Evolutionary conservation across 495 filamentous ascomycete species (phyloP), one percentile per base, ranked within the genome.

Genomic region (Venustampulla echinocandica): DNA sequence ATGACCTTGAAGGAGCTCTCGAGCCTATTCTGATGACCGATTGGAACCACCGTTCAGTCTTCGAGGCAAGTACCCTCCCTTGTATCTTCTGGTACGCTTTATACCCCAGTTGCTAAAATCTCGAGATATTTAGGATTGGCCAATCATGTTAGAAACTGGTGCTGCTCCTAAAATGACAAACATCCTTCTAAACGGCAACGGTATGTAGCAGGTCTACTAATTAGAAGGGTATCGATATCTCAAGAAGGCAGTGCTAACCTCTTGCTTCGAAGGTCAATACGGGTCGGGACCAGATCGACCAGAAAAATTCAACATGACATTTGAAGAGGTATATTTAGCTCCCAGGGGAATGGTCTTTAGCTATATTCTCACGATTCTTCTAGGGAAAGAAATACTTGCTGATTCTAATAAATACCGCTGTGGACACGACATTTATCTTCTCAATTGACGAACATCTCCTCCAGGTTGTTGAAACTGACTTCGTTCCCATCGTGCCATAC

Each of bases 381-480:
- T 30, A 30, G 7, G 40, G 40, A 4, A 50, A 50, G 45, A 51
- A 18, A 23, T 43, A 53, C 30, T 13, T 36, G 10, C 52, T 85
- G 1, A 62, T 77, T 0, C 55, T 85, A 1, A 67, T 83, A 50
- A 81, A 81, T 56, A 62, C 62, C 6, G 68, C 65, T 2, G 60
- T 71, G 4, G 73, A 79, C 46, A 65, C 61, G 14, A 59, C 67
- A 22, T 68, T 64, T 41, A 66, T 64, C 22, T 70, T 77, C 46
- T 55, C 51, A 20, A 70, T 77, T 40, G 75, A 77, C 52, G 65
- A 68, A 38, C 62, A 72, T 42, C 61, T 56, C 13, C 57, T 73
- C 43, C 68, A 64, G 22, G 60, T 80, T 40, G 69, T 77, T 28
- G 57, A 57, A 4, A 55, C 54, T 19, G 73, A 78, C 49, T 61